Evolutionary conservation across 2,329 filamentous ascomycete species (phyloP), one percentile per base, ranked within the genome.

Genomic region (Aspergillus tanneri): DNA sequence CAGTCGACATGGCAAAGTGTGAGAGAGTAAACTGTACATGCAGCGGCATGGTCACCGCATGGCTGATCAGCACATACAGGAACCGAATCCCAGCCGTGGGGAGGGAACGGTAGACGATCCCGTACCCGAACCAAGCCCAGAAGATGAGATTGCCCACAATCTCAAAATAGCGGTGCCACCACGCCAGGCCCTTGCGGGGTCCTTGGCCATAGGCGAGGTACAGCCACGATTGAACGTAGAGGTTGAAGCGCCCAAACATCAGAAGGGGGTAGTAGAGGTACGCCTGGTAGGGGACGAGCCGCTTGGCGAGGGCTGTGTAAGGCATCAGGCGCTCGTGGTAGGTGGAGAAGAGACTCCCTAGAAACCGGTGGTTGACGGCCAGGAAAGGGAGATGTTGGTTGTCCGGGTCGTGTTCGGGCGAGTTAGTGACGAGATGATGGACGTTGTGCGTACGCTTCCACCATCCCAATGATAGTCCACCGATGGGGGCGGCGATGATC

Each of bases 371-470:
- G 3, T 86, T 89, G n/a, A 92, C 80, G 50, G 89, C 88, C 65
- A 96, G 88, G 65, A 95, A 85, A 2, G 90, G 90, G 69, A 95
- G 80, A 66, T 95, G 85, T 66, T 91, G 83, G 59, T 96, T 96
- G 65, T 97, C 92, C 0, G 92, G 92, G 65, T 97, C 92, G 65
- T 97, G 91, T 68, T 96, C 92, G 11, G 90, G 88, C 21, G 87
- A 85, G 69, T 97, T 97, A 8, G 92, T 97, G 36, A 96, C 86
- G 59, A 96, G 89, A 65, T 97, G 92, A 67, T 96, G 92, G 11
- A 96, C 90, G 64, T 96, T 96, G 69, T 97, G 91, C 65, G 84
- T 96, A 52, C 83, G 80, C 72, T 97, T 97, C 92, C 92, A 97
- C 92, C 92, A 97, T 39, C 92, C 88, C 38, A 95, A 72, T 11